Percentiles rank a stretch among this genome's conserved stretches.
Evolutionary conservation across 306 rosid genomes (phyloP).

Genomic region (Chamaecrista fasciculata): DNA sequence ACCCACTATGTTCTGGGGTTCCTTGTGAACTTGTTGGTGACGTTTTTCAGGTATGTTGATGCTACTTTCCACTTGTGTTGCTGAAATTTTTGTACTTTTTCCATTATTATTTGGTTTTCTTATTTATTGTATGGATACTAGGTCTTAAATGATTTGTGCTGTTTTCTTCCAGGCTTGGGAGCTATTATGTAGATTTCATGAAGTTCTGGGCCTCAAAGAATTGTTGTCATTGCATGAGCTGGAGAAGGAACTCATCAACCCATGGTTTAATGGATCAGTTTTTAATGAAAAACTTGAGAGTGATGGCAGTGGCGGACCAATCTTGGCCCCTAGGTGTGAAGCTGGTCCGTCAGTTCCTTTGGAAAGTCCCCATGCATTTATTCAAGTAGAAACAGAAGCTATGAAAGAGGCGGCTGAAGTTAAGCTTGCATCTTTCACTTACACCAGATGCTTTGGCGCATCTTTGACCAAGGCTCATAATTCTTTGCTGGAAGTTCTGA

Average conservation of each 20-base stretch:
- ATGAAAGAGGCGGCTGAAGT: slow-evolving; percentile 77
- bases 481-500: slow-evolving; percentile 76
- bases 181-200: slow-evolving; percentile 61
- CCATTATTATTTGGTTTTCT: slow-evolving; percentile 7
- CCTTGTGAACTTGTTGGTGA: slow-evolving; percentile 76
- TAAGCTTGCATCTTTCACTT: slow-evolving; percentile 66
- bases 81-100: slow-evolving; percentile 20
- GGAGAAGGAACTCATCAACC: slow-evolving; percentile 85
- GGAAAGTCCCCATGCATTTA: slow-evolving; percentile 62
- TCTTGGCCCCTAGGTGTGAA: slow-evolving; percentile 38
- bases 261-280: slow-evolving; percentile 67
- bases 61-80: slow-evolving; percentile 14
- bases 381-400: slow-evolving; percentile 78
- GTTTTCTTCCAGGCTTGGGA: slow-evolving; percentile 74
- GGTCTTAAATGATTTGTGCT: slow-evolving; percentile 18
- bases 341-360: slow-evolving; percentile 40
- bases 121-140: slow-evolving; percentile 21
- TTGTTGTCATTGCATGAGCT: slow-evolving; percentile 66
- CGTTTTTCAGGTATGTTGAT: slow-evolving; percentile 72
- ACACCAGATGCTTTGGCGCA: slow-evolving; percentile 73
- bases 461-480: slow-evolving; percentile 84
- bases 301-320: slow-evolving; percentile 39
- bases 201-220: slow-evolving; percentile 67
- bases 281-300: slow-evolving; percentile 45
- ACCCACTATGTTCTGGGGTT: slow-evolving; percentile 64